A percentile compares a stretch with the other conserved stretches of the same genome.
Evolutionary conservation across 2,329 filamentous ascomycete genomes (phyloP).

Genomic region (Diaporthe sp.): DNA sequence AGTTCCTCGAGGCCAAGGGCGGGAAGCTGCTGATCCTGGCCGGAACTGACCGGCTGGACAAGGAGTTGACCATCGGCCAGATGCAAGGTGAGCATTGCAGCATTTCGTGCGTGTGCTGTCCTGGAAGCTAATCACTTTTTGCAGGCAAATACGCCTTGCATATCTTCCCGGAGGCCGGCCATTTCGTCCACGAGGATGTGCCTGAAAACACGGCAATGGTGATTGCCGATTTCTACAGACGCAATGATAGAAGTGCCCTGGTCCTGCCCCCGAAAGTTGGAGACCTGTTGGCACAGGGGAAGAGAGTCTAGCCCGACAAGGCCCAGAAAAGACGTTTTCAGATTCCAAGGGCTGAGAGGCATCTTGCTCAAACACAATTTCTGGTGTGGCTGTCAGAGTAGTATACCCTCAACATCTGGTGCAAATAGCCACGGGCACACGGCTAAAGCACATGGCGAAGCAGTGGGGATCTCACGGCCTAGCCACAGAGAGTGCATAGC

Average conservation of each 20-base stretch:
- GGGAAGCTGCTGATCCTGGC: constrained; percentile 89
- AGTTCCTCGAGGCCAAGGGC: constrained; percentile 85
- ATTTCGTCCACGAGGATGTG: constrained; percentile 96
- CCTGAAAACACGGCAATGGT: constrained; percentile 90
- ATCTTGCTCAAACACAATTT: background rate
- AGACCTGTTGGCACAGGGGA: constrained; percentile 75
- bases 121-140: constrained; percentile 31
- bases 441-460: background rate
- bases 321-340: too few relatives aligned
- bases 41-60: constrained; percentile 91
- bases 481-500: background rate
- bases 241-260: constrained; percentile 88
- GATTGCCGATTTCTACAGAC: constrained; percentile 89
- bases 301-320: constrained; percentile 61
- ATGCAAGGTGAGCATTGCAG: constrained; percentile 81
- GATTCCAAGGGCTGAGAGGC: background rate
- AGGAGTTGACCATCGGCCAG: constrained; percentile 93
- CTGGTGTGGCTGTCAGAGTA: background rate
- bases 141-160: constrained; percentile 93
- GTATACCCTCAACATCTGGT: background rate
- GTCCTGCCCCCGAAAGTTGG: constrained; percentile 94
- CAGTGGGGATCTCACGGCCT: background rate
- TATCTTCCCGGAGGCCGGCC: constrained; percentile 93
- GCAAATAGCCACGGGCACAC: background rate
- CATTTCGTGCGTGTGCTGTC: background rate